Percentiles rank a stretch among this genome's conserved stretches.
Evolutionary conservation across 768 basidiomycete genomes (phyloP).

Genomic region (Chalciporus chontae): DNA sequence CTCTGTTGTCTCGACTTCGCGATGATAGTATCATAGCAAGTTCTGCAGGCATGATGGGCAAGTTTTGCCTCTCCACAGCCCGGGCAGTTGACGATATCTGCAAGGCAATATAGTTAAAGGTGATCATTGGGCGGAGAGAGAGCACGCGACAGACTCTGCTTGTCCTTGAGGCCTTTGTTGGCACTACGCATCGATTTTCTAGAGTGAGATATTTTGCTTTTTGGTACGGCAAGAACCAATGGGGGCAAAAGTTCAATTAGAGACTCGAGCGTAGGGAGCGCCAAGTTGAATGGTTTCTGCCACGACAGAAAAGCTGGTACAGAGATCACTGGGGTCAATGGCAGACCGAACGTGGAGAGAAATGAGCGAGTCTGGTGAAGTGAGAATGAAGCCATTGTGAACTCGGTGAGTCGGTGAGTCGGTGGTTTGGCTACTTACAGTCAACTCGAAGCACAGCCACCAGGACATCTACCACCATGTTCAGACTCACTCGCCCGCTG

Average conservation of each 20-base stretch:
- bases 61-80: conserved; percentile 87
- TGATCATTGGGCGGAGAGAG: not conserved
- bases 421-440: not conserved
- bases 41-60: conserved; percentile 81
- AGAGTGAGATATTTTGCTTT: conserved; percentile 90
- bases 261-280: conserved; percentile 41
- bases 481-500: conserved; percentile 72
- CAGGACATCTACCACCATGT: conserved; percentile 45
- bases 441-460: conserved; percentile 5
- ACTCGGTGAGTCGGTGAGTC: too few species aligned
- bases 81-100: conserved; percentile 90
- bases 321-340: conserved; percentile 12
- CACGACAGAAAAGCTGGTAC: conserved; percentile 21
- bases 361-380: conserved; percentile 32
- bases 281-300: conserved; percentile 31
- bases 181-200: conserved; percentile 93
- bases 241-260: conserved; percentile 79
- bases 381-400: conserved; percentile 40
- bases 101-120: not conserved
- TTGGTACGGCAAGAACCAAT: conserved; percentile 88
- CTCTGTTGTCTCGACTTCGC: conserved; percentile 21
- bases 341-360: conserved; percentile 19
- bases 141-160: conserved; percentile 56
- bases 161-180: conserved; percentile 94
- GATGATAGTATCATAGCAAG: conserved; percentile 54